Evolutionary conservation across 1,139 yeast species (phyloP).

Genomic region (Citeromyces siamensis): DNA sequence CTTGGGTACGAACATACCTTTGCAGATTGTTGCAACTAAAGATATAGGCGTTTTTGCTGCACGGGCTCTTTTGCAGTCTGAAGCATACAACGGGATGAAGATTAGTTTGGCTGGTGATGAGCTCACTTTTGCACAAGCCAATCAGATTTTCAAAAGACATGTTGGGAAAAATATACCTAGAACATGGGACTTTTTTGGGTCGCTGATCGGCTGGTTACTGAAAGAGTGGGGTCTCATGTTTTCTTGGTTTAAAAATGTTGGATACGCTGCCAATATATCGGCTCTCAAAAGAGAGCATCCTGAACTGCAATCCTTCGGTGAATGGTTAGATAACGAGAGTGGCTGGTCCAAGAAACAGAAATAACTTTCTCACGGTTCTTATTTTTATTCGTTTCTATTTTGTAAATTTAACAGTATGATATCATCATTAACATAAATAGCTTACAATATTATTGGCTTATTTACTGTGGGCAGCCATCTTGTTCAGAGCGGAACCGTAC

Average conservation of each 20-base stretch:
- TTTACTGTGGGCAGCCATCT: constrained; percentile 50
- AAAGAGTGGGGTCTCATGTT: constrained; percentile 1
- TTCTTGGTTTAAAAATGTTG: neutral
- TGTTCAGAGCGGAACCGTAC: constrained; percentile 97
- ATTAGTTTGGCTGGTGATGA: constrained; percentile 1
- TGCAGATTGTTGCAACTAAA: neutral
- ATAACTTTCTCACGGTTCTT: no score
- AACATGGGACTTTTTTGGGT: neutral
- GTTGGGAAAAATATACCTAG: neutral
- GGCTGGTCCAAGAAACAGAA: neutral
- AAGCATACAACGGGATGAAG: neutral
- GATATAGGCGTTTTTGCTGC: constrained; percentile 2
- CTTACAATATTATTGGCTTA: no score
- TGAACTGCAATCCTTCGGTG: neutral
- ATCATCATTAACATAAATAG: constrained; percentile 6
- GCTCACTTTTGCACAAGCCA: neutral
- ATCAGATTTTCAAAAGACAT: neutral
- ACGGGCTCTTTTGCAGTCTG: neutral
- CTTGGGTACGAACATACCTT: neutral
- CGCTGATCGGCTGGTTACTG: neutral
- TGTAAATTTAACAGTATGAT: constrained; percentile 2
- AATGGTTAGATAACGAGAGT: neutral
- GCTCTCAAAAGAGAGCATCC: constrained; percentile 1
- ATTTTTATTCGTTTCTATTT: no score
- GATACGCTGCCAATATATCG: neutral